Conservation (phyloP, 257 asterid genomes). For the Penstemon davidsonii region DNA sequence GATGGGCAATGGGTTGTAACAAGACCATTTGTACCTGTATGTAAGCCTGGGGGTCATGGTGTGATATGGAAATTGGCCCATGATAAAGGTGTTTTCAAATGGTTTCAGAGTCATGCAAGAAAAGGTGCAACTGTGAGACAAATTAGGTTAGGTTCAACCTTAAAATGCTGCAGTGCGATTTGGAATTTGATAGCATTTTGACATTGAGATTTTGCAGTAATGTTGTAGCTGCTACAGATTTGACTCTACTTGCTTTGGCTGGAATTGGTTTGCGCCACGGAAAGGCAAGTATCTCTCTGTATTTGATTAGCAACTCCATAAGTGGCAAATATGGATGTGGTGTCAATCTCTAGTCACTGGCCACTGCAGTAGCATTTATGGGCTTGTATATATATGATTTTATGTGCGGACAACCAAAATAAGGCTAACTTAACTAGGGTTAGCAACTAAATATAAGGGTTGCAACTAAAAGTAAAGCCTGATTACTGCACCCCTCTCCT, state of each 20-base stretch:
- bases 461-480: conserved; percentile 15
- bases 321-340: conserved; percentile 20
- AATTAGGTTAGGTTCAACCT: conserved; percentile 62
- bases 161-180: conserved; percentile 15
- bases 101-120: conserved; percentile 77
- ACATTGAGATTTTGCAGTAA: conserved; percentile 69
- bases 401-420: neutral
- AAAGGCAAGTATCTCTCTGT: conserved; percentile 60
- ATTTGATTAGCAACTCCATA: conserved; percentile 21
- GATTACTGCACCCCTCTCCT: neutral
- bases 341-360: conserved; percentile 17
- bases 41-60: conserved; percentile 99
- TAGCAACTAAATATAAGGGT: conserved; percentile 8
- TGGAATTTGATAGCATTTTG: conserved; percentile 35
- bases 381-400: neutral
- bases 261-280: conserved; percentile 87
- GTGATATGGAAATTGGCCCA: conserved; percentile 98
- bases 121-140: conserved; percentile 96
- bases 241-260: conserved; percentile 90
- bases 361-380: conserved; percentile 6
- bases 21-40: conserved; percentile 68
- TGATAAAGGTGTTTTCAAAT: conserved; percentile 87
- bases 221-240: conserved; percentile 97
- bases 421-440: neutral
- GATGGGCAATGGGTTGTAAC: conserved; percentile 88